Conservation (phyloP, 352 stramenopile species). For the Phytophthora fragariae region DNA sequence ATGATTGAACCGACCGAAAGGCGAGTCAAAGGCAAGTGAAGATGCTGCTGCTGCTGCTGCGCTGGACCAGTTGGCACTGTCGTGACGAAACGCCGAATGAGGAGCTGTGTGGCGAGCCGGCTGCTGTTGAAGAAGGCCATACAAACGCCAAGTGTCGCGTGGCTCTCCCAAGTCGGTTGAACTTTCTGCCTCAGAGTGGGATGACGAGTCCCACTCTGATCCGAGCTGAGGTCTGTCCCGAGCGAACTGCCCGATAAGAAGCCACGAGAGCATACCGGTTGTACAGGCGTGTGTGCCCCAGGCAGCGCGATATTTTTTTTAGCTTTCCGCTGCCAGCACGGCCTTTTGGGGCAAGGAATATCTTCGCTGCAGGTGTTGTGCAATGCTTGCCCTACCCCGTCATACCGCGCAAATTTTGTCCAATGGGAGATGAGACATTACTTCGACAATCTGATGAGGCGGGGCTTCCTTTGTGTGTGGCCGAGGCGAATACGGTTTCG, state of each 20-base stretch:
- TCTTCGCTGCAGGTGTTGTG: not conserved
- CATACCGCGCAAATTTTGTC: slow-evolving; percentile 1
- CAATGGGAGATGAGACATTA: not conserved
- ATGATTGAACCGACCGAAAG: slow-evolving; percentile 1
- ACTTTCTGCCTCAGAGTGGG: not conserved
- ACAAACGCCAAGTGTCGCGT: slow-evolving; percentile 25
- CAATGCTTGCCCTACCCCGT: not conserved
- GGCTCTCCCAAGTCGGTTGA: not conserved
- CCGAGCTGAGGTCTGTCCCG: not conserved
- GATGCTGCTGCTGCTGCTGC: not conserved
- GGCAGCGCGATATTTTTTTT: no score
- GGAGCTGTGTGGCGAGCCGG: not conserved
- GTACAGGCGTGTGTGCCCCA: not conserved
- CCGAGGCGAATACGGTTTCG: not conserved
- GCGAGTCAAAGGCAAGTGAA: not conserved
- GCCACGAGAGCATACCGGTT: not conserved
- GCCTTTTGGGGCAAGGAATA: not conserved
- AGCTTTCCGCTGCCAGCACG: no score
- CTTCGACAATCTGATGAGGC: not conserved
- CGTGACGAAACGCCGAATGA: not conserved
- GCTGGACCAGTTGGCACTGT: not conserved
- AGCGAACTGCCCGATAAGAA: not conserved
- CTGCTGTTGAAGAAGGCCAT: slow-evolving; percentile 31
- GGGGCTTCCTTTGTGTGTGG: not conserved
- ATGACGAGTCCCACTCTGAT: not conserved